These are phyloP conservation scores for Epichloe uncinata DNA, from an alignment of 2,329 filamentous ascomycete genomes.

Conservation along the genomic window DNA sequence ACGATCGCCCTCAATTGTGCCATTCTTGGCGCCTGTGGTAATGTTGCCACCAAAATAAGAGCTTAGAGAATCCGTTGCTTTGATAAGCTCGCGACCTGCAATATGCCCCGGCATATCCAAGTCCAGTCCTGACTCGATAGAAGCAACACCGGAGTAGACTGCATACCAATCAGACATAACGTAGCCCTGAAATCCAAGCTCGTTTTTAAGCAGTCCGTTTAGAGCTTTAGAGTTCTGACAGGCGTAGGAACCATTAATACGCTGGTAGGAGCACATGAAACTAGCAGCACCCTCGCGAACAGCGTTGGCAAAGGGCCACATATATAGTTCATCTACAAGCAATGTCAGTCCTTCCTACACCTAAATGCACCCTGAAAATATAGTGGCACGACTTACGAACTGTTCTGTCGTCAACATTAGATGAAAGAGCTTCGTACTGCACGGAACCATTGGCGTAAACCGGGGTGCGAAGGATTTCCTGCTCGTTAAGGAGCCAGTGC, in stretches of 20 bases:
- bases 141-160: conserved; percentile 48
- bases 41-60: conserved; percentile 10
- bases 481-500: no score
- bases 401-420: no score
- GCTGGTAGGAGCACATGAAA: conserved; percentile 53
- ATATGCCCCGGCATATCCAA: conserved; percentile 48
- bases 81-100: neutral
- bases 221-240: conserved; percentile 55
- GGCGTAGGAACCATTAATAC: conserved; percentile 55
- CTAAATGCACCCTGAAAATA: no score
- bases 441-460: no score
- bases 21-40: conserved; percentile 41
- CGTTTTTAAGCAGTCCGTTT: conserved; percentile 52
- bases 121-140: conserved; percentile 52
- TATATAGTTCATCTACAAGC: no score
- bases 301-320: conserved; percentile 52
- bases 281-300: conserved; percentile 44
- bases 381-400: no score
- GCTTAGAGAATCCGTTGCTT: conserved; percentile 31
- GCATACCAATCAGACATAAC: conserved; percentile 55
- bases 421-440: no score
- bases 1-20: conserved; percentile 4
- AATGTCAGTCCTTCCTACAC: no score
- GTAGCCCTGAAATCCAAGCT: conserved; percentile 47
- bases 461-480: no score